A percentile compares a stretch with the other conserved stretches of the same genome.
These are phyloP conservation scores for Hirsutella thompsonii DNA, from an alignment of 2,329 filamentous ascomycete genomes.

Conservation along the genomic window DNA sequence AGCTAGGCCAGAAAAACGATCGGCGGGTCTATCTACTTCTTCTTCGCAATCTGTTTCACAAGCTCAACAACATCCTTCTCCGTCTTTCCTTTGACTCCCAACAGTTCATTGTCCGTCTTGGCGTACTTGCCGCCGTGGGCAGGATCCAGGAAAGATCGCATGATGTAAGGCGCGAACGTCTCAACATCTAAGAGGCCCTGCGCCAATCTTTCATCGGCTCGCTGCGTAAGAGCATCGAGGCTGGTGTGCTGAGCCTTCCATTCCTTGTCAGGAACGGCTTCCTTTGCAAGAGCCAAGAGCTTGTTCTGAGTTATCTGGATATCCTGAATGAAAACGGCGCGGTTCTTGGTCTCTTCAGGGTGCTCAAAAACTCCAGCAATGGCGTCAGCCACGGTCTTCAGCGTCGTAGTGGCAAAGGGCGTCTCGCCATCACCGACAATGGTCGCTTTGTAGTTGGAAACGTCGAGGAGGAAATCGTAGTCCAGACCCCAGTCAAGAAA, in stretches of 20 bases:
- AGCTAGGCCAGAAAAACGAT: too few relatives aligned
- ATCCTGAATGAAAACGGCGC: slow-evolving; percentile 30
- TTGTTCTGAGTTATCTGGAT: slow-evolving; percentile 30
- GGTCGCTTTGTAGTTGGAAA: slow-evolving; percentile 21
- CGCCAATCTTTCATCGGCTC: slow-evolving; percentile 16
- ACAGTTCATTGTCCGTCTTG: slow-evolving; percentile 27
- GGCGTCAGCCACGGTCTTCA: slow-evolving; percentile 31
- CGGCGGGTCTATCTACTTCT: slow-evolving; percentile 1
- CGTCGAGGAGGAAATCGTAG: slow-evolving; percentile 29
- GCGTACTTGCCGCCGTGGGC: slow-evolving; percentile 19
- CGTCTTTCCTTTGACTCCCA: slow-evolving; percentile 28
- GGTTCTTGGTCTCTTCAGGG: slow-evolving; percentile 39
- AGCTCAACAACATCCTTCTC: slow-evolving; percentile 25
- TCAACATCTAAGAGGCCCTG: slow-evolving; percentile 15
- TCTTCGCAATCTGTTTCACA: slow-evolving; percentile 7
- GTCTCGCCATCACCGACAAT: slow-evolving; percentile 38
- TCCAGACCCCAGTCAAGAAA: slow-evolving; percentile 47
- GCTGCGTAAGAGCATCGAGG: slow-evolving; percentile 14
- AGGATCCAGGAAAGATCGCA: slow-evolving; percentile 16
- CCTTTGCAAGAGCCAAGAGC: slow-evolving; percentile 32
- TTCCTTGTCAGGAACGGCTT: slow-evolving; percentile 28
- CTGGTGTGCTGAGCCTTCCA: slow-evolving; percentile 30
- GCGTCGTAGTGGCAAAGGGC: slow-evolving; percentile 32
- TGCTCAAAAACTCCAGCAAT: slow-evolving; percentile 35
- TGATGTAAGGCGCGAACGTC: slow-evolving; percentile 20